Evolutionary conservation across 331 rosid genomes (phyloP).

Genomic region (Stylosanthes scabra): DNA sequence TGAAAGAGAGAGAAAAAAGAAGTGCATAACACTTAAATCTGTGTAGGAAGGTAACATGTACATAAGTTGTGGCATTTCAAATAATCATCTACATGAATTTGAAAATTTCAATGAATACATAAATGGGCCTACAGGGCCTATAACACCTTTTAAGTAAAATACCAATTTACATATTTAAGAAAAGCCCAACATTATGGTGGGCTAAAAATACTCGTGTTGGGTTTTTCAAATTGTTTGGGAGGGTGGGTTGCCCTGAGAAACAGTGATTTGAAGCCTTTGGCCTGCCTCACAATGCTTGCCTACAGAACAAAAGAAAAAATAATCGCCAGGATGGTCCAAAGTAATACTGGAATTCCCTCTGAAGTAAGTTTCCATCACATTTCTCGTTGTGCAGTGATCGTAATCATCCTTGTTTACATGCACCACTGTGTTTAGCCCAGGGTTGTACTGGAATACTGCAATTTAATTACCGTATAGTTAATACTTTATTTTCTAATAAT

Average conservation of each 20-base stretch:
- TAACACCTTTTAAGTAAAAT: too few species aligned
- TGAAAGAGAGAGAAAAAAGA: too few species aligned
- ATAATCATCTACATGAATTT: too few species aligned
- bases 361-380: slow-evolving; percentile 36
- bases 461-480: not conserved
- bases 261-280: slow-evolving; percentile 62
- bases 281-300: slow-evolving; percentile 86
- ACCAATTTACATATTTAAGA: too few species aligned
- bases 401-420: slow-evolving; percentile 50
- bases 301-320: slow-evolving; percentile 57
- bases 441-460: slow-evolving; percentile 65
- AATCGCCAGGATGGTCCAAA: slow-evolving; percentile 54
- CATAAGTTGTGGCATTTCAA: too few species aligned
- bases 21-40: too few species aligned
- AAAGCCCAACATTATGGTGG: too few species aligned
- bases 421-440: slow-evolving; percentile 54
- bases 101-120: too few species aligned
- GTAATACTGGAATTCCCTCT: slow-evolving; percentile 50
- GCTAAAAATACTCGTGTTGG: too few species aligned
- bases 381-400: slow-evolving; percentile 38
- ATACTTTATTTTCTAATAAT: not conserved
- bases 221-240: not conserved
- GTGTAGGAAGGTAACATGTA: too few species aligned
- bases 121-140: too few species aligned
- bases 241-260: not conserved